A percentile compares a stretch with the other conserved stretches of the same genome.
phyloP scores from a whole-genome alignment of 2,329 filamentous ascomycete genomes.

The Lecanicillium sp. region DNA sequence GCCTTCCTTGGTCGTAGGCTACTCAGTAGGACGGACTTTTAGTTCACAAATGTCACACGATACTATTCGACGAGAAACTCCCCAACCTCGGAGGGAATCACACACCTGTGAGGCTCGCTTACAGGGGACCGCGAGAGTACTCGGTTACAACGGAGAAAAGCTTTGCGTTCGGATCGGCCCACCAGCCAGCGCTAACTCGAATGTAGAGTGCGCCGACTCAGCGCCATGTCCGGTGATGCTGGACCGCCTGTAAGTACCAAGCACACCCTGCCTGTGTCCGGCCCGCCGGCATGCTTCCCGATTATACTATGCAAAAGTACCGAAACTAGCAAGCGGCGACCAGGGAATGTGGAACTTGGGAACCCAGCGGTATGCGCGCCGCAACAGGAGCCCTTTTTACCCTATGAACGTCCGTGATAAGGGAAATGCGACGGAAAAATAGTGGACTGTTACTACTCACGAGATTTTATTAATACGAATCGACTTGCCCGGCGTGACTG shows the following conservation, averaged over 20 bases:
- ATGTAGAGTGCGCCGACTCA: neutral
- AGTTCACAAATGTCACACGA: too few species aligned
- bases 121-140: too few species aligned
- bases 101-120: neutral
- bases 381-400: neutral
- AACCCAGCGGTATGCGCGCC: neutral
- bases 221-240: slow-evolving; percentile 1
- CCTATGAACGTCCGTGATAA: slow-evolving; percentile 1
- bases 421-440: slow-evolving; percentile 6
- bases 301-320: slow-evolving; percentile 7
- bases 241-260: too few species aligned
- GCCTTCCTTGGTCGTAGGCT: too few species aligned
- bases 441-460: slow-evolving; percentile 6
- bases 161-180: slow-evolving; percentile 9
- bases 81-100: too few species aligned
- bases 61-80: too few species aligned
- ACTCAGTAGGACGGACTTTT: too few species aligned
- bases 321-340: slow-evolving; percentile 4
- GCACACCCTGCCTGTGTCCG: too few species aligned
- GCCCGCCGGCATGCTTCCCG: slow-evolving; percentile 5
- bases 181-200: neutral
- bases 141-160: neutral
- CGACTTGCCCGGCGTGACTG: neutral
- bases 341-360: slow-evolving; percentile 4
- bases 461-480: slow-evolving; percentile 8